phyloP scores from a whole-genome alignment of 2,329 filamentous ascomycete genomes.

The Myotisia sp. region DNA sequence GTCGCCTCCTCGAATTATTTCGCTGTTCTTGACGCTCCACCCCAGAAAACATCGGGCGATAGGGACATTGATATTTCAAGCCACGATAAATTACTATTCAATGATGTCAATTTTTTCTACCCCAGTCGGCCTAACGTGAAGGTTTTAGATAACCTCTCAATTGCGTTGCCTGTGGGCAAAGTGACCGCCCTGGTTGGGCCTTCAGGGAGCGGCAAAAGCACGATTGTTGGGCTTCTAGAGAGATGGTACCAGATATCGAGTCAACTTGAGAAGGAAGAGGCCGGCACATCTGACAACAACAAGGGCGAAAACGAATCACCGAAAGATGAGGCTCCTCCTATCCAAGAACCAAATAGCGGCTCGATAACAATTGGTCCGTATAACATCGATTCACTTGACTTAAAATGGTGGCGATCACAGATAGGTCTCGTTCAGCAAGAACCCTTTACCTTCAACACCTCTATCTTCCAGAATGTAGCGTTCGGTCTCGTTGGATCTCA shows the following conservation, averaged over 20 bases:
- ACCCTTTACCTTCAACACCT: conserved; percentile 53
- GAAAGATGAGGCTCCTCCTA: not conserved
- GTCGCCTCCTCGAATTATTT: conserved; percentile 22
- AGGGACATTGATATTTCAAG: conserved; percentile 38
- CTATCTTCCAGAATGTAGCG: conserved; percentile 49
- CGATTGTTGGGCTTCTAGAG: conserved; percentile 30
- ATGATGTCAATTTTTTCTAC: conserved; percentile 58
- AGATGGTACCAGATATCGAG: conserved; percentile 27
- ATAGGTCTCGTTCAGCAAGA: conserved; percentile 57
- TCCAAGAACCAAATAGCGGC: conserved; percentile 22
- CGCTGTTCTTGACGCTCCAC: conserved; percentile 20
- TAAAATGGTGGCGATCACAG: conserved; percentile 45
- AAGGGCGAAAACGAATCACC: not conserved
- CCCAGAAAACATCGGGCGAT: conserved; percentile 23
- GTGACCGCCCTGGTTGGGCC: conserved; percentile 33
- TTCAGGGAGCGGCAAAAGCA: conserved; percentile 34
- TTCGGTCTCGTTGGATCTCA: conserved; percentile 37
- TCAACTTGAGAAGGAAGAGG: conserved; percentile 2
- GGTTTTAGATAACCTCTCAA: conserved; percentile 23
- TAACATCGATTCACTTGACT: conserved; percentile 41
- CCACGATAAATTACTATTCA: conserved; percentile 43
- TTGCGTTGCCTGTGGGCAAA: conserved; percentile 23
- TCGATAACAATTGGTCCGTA: conserved; percentile 41
- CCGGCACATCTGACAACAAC: not conserved
- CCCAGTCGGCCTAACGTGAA: conserved; percentile 34